A percentile compares a stretch with the other conserved stretches of the same genome.
Conservation (phyloP, 768 basidiomycete genomes). For the Kwoniella mangroviensis region DNA sequence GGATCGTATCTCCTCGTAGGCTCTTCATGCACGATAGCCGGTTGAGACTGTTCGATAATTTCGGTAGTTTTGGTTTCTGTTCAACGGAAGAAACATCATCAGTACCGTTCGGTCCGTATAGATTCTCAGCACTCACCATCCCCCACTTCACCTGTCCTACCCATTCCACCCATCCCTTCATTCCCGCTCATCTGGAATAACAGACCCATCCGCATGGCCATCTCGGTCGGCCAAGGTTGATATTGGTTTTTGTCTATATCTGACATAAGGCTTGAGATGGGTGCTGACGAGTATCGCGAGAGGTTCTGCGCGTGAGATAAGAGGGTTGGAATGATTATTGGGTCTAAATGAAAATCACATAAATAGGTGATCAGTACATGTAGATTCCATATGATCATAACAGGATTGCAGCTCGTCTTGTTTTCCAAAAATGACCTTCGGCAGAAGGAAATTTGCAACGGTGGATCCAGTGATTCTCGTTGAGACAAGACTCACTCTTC, state of each 20-base stretch:
- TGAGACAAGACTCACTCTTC: conserved; percentile 28
- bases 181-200: conserved; percentile 45
- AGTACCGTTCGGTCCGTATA: background rate
- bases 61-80: conserved; percentile 1
- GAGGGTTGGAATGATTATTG: conserved; percentile 26
- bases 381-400: too few species aligned
- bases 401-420: too few species aligned
- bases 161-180: conserved; percentile 42
- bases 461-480: background rate
- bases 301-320: conserved; percentile 42
- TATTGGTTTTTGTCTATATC: conserved; percentile 38
- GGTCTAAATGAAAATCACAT: conserved; percentile 23
- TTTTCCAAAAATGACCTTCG: too few species aligned
- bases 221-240: conserved; percentile 49
- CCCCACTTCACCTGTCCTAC: conserved; percentile 37
- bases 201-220: conserved; percentile 44
- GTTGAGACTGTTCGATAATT: conserved; percentile 4
- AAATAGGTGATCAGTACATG: too few species aligned
- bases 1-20: conserved; percentile 36
- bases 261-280: conserved; percentile 37
- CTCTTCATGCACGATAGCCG: conserved; percentile 34
- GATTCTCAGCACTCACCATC: conserved; percentile 35
- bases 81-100: background rate
- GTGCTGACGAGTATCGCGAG: conserved; percentile 42
- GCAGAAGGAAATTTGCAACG: background rate